Evolutionary conservation across 768 basidiomycete species (phyloP).

Genomic region (Exsudoporus frostii): DNA sequence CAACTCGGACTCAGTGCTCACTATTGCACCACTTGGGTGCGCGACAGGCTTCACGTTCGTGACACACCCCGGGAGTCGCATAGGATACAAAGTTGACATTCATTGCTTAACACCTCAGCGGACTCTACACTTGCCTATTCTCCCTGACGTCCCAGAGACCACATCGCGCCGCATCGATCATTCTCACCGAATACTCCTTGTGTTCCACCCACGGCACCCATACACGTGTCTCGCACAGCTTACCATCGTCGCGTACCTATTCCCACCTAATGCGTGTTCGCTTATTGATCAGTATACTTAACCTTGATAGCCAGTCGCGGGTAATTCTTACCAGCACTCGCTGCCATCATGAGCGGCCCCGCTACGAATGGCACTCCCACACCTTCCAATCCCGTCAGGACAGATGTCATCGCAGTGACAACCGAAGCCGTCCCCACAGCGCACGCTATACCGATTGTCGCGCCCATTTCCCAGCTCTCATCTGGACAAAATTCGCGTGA

Average conservation of each 20-base stretch:
- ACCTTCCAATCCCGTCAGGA: neutral
- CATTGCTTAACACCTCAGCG: too few species aligned
- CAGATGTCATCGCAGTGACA: constrained; percentile 3
- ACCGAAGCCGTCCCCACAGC: constrained; percentile 19
- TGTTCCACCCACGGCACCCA: constrained; percentile 24
- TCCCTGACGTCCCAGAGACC: constrained; percentile 19
- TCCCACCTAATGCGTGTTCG: constrained; percentile 8
- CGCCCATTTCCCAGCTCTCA: constrained; percentile 20
- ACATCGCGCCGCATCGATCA: neutral
- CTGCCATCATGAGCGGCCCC: constrained; percentile 13
- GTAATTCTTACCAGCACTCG: constrained; percentile 15
- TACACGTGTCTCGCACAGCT: constrained; percentile 16
- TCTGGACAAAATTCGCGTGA: constrained; percentile 12
- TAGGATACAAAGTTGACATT: too few species aligned
- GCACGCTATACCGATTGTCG: constrained; percentile 12
- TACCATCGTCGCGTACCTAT: constrained; percentile 3
- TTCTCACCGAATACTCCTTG: constrained; percentile 18
- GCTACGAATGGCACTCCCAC: neutral
- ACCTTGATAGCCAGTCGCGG: too few species aligned
- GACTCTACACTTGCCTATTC: constrained; percentile 8
- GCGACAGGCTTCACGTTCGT: too few species aligned
- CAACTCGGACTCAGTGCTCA: too few species aligned
- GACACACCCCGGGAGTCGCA: too few species aligned
- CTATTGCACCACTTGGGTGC: too few species aligned
- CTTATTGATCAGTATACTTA: too few species aligned